These are phyloP conservation scores for Lactarius quietus DNA, from an alignment of 768 basidiomycete species.

Conservation along the genomic window DNA sequence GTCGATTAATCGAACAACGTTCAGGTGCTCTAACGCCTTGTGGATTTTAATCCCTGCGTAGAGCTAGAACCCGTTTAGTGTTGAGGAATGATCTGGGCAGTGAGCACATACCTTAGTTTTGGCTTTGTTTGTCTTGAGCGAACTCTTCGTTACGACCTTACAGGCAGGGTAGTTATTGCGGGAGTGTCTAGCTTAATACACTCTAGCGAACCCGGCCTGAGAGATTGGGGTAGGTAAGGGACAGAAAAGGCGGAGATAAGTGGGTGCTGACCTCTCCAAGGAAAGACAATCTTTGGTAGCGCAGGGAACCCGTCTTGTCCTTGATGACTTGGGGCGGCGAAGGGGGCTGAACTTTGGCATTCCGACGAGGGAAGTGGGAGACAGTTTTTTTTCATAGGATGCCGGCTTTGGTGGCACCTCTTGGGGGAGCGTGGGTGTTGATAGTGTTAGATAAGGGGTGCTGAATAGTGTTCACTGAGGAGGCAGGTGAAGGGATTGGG, in stretches of 20 bases:
- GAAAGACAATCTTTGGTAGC: slow-evolving; percentile 73
- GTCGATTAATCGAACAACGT: slow-evolving; percentile 88
- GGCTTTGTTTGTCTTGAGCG: slow-evolving; percentile 92
- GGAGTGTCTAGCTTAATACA: slow-evolving; percentile 84
- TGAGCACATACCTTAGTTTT: slow-evolving; percentile 77
- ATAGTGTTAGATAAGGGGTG: slow-evolving; percentile 26
- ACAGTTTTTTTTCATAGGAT: slow-evolving; percentile 29
- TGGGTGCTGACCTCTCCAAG: slow-evolving; percentile 73
- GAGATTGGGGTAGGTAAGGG: slow-evolving; percentile 1
- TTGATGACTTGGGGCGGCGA: slow-evolving; percentile 61
- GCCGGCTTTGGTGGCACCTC: slow-evolving; percentile 15
- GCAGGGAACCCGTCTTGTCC: slow-evolving; percentile 53
- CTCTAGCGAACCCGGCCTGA: slow-evolving; percentile 91
- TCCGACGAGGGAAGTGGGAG: slow-evolving; percentile 80
- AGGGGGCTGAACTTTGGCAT: slow-evolving; percentile 77
- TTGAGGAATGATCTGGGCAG: not conserved
- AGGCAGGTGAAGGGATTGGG: slow-evolving; percentile 23
- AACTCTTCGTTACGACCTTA: slow-evolving; percentile 92
- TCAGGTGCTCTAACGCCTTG: slow-evolving; percentile 82
- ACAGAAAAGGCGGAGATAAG: not conserved
- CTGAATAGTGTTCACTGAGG: slow-evolving; percentile 14
- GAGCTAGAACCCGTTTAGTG: slow-evolving; percentile 47
- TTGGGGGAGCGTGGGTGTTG: slow-evolving; percentile 21
- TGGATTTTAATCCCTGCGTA: slow-evolving; percentile 99
- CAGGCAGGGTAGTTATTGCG: slow-evolving; percentile 69